Percentiles rank a stretch among this genome's conserved stretches.
These are phyloP conservation scores for Triticum monococcum DNA, from an alignment of 176 grass and related monocot species.

Conservation along the genomic window DNA sequence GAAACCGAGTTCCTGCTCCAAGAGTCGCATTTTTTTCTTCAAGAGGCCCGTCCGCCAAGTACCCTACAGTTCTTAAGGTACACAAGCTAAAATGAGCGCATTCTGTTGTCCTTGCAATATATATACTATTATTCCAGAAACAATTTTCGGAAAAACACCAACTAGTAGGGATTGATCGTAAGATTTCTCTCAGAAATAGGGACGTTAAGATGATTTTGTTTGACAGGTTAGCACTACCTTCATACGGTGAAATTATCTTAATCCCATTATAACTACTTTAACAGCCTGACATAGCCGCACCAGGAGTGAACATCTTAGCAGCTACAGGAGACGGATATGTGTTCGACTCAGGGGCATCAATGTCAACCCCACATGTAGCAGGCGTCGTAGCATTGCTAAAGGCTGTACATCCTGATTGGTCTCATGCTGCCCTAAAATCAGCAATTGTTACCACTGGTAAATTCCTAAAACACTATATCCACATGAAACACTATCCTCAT, in stretches of 20 bases:
- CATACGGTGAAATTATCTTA: neutral
- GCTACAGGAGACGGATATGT: conserved; percentile 17
- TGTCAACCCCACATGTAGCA: conserved; percentile 46
- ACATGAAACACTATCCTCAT: neutral
- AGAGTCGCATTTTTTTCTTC: conserved; percentile 40
- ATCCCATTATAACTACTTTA: conserved; percentile 4
- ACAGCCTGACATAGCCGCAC: conserved; percentile 53
- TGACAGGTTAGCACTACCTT: neutral
- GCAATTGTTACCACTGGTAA: conserved; percentile 48
- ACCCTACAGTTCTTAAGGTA: conserved; percentile 40
- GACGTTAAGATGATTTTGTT: neutral
- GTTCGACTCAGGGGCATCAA: conserved; percentile 35
- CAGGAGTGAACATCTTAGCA: conserved; percentile 45
- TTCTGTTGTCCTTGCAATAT: neutral
- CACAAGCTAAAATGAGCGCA: neutral
- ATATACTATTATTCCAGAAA: neutral
- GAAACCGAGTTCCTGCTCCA: conserved; percentile 22
- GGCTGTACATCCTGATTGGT: conserved; percentile 41
- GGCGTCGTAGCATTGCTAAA: conserved; percentile 47
- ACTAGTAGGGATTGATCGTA: neutral
- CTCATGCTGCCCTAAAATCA: conserved; percentile 48
- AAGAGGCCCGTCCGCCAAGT: conserved; percentile 13
- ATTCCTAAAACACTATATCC: neutral
- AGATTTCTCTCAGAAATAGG: neutral
- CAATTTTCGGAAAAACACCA: neutral